Base-by-base conservation (phyloP, 2,329 filamentous ascomycete species). In the Hypoxylon sp. region DNA sequence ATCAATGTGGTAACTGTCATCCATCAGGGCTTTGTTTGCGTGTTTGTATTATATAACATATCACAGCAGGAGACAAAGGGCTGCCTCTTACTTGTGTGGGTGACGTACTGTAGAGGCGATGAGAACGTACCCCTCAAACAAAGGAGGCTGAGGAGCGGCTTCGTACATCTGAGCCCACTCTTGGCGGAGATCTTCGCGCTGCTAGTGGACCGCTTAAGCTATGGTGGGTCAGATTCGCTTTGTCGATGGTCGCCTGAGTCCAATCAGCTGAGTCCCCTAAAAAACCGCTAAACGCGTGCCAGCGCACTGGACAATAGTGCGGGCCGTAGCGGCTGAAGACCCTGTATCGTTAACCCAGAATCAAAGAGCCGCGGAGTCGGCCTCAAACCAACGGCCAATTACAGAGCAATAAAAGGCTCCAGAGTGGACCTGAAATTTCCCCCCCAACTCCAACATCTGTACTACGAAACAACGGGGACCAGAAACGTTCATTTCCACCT, bases 281-380 rank as follows among this genome's bases (percentile, higher is more conserved):
- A 4, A 50, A 21, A 13, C 58, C 58, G 54, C 42, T 54, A 44
- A n/a, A 29, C 31, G 58, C 44, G 59, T 63, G 62, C 62, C 58
- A 69, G 46, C 53, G 31, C 51, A 66, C 27, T 59, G 46, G 57
- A 60, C 37, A 61, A 64, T 57, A 68, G 51, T 8, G 68, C 65
- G 61, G 65, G 46, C 65, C 61, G 61, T 55, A 63, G 68, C 68
- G 68, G 53, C 31, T 59, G 47, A 46, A 58, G 52, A 55, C 56
- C 57, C 58, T 59, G 32, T 62, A 53, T 27, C 11, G 46, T 57
- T 27, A 60, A 52, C 48, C 48, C 10, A 51, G 37, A 55, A 53
- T n/a, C 35, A 62, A 65, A 51, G 53, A 44, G 51, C 48, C n/a
- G 10, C 15, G 35, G 53, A 57, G 44, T 44, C 51, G 54, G 56